Percentiles rank a stretch among this genome's conserved stretches.
Conservation (phyloP, 2,329 filamentous ascomycete genomes). For the Fusarium nurragi region DNA sequence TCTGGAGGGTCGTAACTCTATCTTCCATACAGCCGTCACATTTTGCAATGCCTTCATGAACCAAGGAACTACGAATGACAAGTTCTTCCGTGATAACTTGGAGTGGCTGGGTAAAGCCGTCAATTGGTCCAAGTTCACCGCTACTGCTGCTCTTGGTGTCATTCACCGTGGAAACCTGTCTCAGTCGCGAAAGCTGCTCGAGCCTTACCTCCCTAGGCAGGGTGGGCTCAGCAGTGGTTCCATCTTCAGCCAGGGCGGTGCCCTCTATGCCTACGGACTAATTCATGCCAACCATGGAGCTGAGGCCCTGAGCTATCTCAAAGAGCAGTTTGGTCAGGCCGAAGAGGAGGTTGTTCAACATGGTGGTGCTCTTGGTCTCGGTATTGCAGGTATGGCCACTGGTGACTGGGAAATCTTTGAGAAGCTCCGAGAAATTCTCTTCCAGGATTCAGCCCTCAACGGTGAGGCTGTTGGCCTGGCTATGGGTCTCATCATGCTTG, state of each 20-base stretch:
- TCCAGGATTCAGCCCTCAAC: slow-evolving; percentile 93
- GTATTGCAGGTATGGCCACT: slow-evolving; percentile 97
- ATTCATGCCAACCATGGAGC: slow-evolving; percentile 98
- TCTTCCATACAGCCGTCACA: slow-evolving; percentile 97
- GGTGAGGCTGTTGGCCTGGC: slow-evolving; percentile 95
- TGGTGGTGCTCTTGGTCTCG: slow-evolving; percentile 91
- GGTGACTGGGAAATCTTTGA: slow-evolving; percentile 91
- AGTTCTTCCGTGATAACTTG: slow-evolving; percentile 97
- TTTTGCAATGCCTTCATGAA: slow-evolving; percentile 99
- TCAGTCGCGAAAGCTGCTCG: slow-evolving; percentile 90
- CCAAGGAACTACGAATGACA: slow-evolving; percentile 96
- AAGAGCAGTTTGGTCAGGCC: slow-evolving; percentile 76
- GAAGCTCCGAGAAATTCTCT: slow-evolving; percentile 87
- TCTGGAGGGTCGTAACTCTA: slow-evolving; percentile 93
- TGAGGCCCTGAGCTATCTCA: slow-evolving; percentile 83
- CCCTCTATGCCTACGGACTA: slow-evolving; percentile 91
- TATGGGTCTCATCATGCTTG: slow-evolving; percentile 98
- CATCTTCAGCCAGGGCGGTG: slow-evolving; percentile 94
- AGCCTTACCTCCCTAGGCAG: slow-evolving; percentile 89
- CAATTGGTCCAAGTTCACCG: slow-evolving; percentile 99
- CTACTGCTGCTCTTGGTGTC: slow-evolving; percentile 93
- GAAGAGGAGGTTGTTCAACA: slow-evolving; percentile 96
- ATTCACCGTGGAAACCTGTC: slow-evolving; percentile 96
- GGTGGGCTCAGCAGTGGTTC: slow-evolving; percentile 81
- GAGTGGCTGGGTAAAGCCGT: slow-evolving; percentile 98